Percentiles rank a stretch among this genome's conserved stretches.
Conservation (phyloP, 441 rosid species). For the Populus hybrid region DNA sequence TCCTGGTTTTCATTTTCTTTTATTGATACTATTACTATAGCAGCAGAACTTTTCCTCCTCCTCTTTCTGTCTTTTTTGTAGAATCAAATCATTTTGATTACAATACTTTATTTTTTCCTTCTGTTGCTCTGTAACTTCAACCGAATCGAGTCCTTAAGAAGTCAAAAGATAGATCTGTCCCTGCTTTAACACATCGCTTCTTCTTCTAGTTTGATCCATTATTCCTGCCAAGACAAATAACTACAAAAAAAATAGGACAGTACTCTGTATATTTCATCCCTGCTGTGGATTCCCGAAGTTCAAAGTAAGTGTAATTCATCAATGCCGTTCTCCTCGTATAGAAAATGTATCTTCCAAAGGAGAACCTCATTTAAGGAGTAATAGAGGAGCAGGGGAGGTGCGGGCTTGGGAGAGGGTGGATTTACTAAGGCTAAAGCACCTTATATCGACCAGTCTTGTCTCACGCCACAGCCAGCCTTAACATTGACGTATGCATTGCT, state of each 20-base stretch:
- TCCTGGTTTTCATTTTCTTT: neutral
- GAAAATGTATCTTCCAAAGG: neutral
- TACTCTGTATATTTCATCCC: neutral
- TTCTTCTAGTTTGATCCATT: neutral
- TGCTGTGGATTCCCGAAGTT: neutral
- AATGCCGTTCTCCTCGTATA: neutral
- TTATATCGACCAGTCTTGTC: neutral
- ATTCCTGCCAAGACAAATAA: neutral
- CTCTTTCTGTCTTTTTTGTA: constrained; percentile 12
- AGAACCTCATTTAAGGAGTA: neutral
- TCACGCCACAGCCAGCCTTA: neutral
- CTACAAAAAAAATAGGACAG: neutral
- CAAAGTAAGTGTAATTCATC: neutral
- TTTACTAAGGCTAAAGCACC: neutral
- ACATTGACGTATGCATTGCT: neutral
- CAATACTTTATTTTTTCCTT: constrained; percentile 3
- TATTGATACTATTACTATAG: too few species aligned
- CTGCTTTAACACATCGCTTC: neutral
- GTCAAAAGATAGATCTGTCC: constrained; percentile 11
- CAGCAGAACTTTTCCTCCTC: neutral
- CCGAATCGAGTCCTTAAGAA: constrained; percentile 1
- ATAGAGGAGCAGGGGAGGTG: neutral
- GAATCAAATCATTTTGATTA: constrained; percentile 17
- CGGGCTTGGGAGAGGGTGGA: neutral
- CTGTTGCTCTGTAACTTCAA: constrained; percentile 11